These are phyloP conservation scores for Candida tammaniensis DNA, from an alignment of 805 yeast genomes.

Conservation along the genomic window DNA sequence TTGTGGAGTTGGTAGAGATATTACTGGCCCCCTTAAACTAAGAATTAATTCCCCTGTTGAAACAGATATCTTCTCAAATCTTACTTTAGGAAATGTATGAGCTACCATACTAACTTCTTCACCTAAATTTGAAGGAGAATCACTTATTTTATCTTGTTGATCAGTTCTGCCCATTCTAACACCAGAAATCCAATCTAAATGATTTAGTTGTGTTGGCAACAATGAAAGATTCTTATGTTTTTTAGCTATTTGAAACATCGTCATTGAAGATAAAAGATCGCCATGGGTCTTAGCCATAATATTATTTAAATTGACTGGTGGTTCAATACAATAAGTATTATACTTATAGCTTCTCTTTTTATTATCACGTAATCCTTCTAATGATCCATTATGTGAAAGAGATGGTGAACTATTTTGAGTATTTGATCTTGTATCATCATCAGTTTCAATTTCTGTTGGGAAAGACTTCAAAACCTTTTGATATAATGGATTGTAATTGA, in stretches of 20 bases:
- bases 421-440: neutral
- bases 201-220: slow-evolving; percentile 46
- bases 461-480: slow-evolving; percentile 20
- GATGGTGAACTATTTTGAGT: slow-evolving; percentile 3
- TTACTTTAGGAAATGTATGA: slow-evolving; percentile 80
- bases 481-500: slow-evolving; percentile 37
- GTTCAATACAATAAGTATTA: slow-evolving; percentile 35
- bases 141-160: slow-evolving; percentile 19
- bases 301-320: slow-evolving; percentile 32
- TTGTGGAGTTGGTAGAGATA: slow-evolving; percentile 5
- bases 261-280: slow-evolving; percentile 36
- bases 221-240: slow-evolving; percentile 20
- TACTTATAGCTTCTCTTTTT: slow-evolving; percentile 19
- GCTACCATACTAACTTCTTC: slow-evolving; percentile 90
- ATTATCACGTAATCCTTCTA: slow-evolving; percentile 4
- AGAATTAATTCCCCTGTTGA: slow-evolving; percentile 77
- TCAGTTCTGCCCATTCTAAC: slow-evolving; percentile 68
- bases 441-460: slow-evolving; percentile 14
- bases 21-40: slow-evolving; percentile 65
- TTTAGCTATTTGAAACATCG: slow-evolving; percentile 32
- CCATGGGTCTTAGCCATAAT: slow-evolving; percentile 29
- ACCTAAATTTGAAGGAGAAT: slow-evolving; percentile 64
- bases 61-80: slow-evolving; percentile 84
- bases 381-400: neutral
- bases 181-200: slow-evolving; percentile 90